Percentiles rank a stretch among this genome's conserved stretches.
Conservation (phyloP, 1,139 yeast genomes). For the Geotrichum reessii region DNA sequence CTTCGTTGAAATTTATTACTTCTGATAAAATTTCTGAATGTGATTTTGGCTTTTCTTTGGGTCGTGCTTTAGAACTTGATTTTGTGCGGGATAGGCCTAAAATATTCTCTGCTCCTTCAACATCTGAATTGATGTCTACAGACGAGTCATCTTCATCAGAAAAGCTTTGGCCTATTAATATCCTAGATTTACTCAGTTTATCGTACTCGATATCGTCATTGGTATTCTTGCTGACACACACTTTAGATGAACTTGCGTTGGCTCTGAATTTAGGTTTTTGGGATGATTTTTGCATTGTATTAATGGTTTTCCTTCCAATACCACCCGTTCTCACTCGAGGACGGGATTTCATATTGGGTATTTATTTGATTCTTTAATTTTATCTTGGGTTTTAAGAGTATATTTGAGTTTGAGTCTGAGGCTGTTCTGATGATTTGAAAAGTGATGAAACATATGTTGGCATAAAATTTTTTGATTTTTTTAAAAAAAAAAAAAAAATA, state of each 20-base stretch:
- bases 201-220: neutral
- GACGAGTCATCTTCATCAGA: neutral
- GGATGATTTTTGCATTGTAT: neutral
- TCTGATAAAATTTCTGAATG: neutral
- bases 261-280: neutral
- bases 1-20: neutral
- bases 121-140: neutral
- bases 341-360: neutral
- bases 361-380: too few relatives aligned
- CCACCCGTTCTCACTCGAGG: neutral
- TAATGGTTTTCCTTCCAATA: neutral
- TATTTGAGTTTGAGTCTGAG: too few relatives aligned
- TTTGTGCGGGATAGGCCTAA: neutral
- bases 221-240: too few relatives aligned
- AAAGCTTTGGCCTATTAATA: neutral
- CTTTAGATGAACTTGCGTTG: neutral
- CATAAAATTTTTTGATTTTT: neutral
- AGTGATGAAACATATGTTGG: neutral
- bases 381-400: too few relatives aligned
- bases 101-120: neutral
- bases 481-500: too few relatives aligned
- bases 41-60: neutral
- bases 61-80: neutral
- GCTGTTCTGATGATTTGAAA: too few relatives aligned
- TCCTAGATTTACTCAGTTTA: neutral